A percentile compares a stretch with the other conserved stretches of the same genome.
Evolutionary conservation across 208 protist species (phyloP).

Genomic region (Leishmania arabica): DNA sequence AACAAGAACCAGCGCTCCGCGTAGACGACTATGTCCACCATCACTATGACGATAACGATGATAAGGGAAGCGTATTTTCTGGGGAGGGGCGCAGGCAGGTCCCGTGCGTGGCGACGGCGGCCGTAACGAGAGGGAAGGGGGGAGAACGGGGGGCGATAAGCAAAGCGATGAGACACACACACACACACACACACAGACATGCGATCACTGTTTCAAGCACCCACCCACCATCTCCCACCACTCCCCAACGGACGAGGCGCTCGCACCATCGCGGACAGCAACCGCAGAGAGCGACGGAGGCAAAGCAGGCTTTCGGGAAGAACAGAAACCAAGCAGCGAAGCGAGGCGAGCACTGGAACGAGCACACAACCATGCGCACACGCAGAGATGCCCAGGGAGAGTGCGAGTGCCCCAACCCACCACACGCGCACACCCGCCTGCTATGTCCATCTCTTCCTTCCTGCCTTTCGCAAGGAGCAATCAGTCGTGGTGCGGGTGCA

Average conservation of each 20-base stretch:
- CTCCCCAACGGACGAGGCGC: too few species aligned
- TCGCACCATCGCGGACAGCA: too few species aligned
- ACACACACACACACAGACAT: too few species aligned
- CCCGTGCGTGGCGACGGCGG: background rate
- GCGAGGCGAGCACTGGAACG: background rate
- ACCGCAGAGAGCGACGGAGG: too few species aligned
- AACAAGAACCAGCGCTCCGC: background rate
- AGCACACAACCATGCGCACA: constrained; percentile 1
- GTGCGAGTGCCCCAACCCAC: background rate
- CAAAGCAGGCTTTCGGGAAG: too few species aligned
- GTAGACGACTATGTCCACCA: background rate
- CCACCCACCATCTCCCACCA: too few species aligned
- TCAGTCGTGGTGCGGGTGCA: too few species aligned
- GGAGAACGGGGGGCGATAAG: too few species aligned
- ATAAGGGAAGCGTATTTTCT: background rate
- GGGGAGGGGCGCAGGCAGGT: too few species aligned
- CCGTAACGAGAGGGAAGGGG: background rate
- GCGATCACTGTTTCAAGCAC: background rate
- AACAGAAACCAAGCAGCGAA: background rate
- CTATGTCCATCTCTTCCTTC: background rate
- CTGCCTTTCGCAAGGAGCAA: too few species aligned
- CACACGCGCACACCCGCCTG: background rate
- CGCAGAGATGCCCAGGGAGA: background rate
- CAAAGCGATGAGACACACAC: background rate
- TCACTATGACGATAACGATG: background rate